These are phyloP conservation scores for Fragosphaeria purpurea DNA, from an alignment of 2,329 filamentous ascomycete species.

Conservation along the genomic window DNA sequence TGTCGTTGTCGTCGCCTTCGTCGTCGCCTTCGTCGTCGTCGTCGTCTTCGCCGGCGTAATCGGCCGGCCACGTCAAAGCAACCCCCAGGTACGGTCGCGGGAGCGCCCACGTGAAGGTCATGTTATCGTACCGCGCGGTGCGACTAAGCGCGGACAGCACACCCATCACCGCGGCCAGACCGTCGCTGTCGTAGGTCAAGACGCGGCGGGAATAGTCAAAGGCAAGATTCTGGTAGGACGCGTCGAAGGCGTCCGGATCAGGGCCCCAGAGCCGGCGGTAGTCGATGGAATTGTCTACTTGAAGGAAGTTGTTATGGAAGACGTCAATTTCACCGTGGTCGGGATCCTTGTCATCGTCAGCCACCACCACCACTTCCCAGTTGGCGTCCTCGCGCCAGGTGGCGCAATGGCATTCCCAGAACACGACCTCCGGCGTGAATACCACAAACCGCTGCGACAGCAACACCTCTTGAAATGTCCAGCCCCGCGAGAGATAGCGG, in stretches of 20 bases:
- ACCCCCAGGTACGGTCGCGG: not conserved
- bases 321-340: not conserved
- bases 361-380: not conserved
- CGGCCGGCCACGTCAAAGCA: not conserved
- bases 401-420: conserved; percentile 1
- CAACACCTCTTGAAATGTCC: conserved; percentile 7
- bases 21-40: not conserved
- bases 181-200: not conserved
- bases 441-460: conserved; percentile 1
- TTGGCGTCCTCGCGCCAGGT: conserved; percentile 4
- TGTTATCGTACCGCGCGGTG: not conserved
- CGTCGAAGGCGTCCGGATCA: not conserved
- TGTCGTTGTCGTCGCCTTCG: not conserved
- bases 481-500: conserved; percentile 1
- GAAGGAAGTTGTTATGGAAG: not conserved
- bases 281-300: not conserved
- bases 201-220: not conserved
- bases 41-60: not conserved
- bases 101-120: not conserved
- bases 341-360: not conserved
- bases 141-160: not conserved
- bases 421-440: not conserved
- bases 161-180: not conserved
- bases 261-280: not conserved
- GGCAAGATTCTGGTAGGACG: not conserved